A percentile compares a stretch with the other conserved stretches of the same genome.
Evolutionary conservation across 805 yeast species (phyloP).

Genomic region (Hermanozyma aechmeae): DNA sequence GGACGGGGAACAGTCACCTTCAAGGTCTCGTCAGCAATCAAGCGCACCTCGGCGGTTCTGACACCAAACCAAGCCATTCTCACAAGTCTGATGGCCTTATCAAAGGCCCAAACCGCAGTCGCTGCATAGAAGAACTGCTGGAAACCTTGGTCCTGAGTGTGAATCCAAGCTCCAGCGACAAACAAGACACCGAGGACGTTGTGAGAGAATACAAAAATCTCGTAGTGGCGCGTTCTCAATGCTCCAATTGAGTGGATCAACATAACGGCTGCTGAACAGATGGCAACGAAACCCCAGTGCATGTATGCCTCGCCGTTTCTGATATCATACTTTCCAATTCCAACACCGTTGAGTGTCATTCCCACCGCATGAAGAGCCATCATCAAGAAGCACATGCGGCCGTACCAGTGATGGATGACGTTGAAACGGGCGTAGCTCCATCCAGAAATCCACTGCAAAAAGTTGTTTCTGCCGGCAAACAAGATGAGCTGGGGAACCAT

Average conservation of each 20-base stretch:
- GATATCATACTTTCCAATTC: conserved; percentile 17
- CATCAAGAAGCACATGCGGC: conserved; percentile 40
- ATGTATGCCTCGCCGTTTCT: conserved; percentile 22
- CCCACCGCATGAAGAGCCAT: conserved; percentile 42
- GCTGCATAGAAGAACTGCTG: conserved; percentile 28
- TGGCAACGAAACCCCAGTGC: conserved; percentile 25
- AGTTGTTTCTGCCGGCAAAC: conserved; percentile 68
- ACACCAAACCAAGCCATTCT: conserved; percentile 27
- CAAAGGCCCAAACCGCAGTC: conserved; percentile 31
- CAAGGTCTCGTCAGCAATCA: conserved; percentile 38
- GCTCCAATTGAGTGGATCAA: conserved; percentile 40
- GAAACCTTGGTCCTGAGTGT: conserved; percentile 39
- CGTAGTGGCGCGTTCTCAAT: conserved; percentile 49
- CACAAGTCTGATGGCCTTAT: conserved; percentile 27
- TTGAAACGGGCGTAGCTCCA: conserved; percentile 54
- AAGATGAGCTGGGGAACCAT: conserved; percentile 45
- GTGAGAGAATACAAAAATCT: conserved; percentile 39
- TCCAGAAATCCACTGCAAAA: conserved; percentile 53
- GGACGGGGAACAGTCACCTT: conserved; percentile 42
- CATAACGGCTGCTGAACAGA: conserved; percentile 29
- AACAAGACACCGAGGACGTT: conserved; percentile 34
- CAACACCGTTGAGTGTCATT: conserved; percentile 22
- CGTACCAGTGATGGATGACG: conserved; percentile 58
- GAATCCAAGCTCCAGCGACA: conserved; percentile 49
- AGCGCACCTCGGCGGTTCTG: conserved; percentile 25